Evolutionary conservation across 306 rosid genomes (phyloP), one percentile per base, ranked within the genome.

Genomic region (Elaeagnus macrophylla): DNA sequence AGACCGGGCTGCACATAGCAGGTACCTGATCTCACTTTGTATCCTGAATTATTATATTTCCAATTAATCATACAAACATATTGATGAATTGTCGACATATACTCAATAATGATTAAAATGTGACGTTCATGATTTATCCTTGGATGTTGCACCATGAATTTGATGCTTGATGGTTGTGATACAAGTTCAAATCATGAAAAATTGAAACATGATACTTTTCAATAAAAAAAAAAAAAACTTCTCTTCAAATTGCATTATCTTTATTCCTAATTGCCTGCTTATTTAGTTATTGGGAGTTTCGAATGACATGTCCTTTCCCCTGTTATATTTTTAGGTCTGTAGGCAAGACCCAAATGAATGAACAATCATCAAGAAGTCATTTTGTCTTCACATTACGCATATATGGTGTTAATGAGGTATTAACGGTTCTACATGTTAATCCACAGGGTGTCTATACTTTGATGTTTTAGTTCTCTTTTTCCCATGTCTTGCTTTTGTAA

Each of bases 341-440:
- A 37, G 99, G 99, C 13, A 91, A 87, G 79, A 91, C 99, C 53
- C 99, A 87, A 69, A 87, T 87, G 95, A 91, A 91, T 39, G 99
- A 91, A 74, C 85, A 80, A 75, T 91, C 99, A 51, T 91, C 99
- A 53, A 84, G 99, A 69, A 91, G 99, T 66, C 99, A 91, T 75
- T 91, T 91, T 65, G 99, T 91, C 58, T 87, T 91, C 81, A 91
- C 96, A 13, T 89, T 91, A 48, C 81, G 94, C 53, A 84, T 91
- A 67, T 84, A 72, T 48, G 96, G 99, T 36, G 75, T 80, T 54
- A 91, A 91, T 48, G 99, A 87, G 99, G 99, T 91, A 68, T 43
- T n/a, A 2, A 43, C 43, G 2, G 32, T n/a, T 17, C 7, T 50
- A 42, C 10, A 2, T 0, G 32, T 25, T 25, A 25, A 25, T 25